Conservation (phyloP, 129 eudicot genomes). For the Solidago caesia region DNA sequence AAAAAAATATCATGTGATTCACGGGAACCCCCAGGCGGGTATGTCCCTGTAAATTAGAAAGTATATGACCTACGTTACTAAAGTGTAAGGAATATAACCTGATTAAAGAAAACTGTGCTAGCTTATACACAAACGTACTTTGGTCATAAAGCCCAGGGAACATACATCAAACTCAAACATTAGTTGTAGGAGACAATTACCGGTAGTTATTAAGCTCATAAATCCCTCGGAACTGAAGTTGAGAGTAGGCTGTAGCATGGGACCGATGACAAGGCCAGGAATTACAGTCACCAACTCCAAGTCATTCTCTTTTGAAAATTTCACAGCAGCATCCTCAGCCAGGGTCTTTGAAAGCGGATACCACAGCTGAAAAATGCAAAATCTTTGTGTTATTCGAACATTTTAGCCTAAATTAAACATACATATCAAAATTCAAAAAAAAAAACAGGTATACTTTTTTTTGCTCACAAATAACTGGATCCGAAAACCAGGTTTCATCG, state of each 20-base stretch:
- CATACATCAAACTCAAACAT: not conserved
- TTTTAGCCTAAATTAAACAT: not conserved
- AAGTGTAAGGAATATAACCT: too few species aligned
- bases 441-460: constrained; percentile 16
- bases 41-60: too few species aligned
- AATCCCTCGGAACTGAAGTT: constrained; percentile 31
- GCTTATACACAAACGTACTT: too few species aligned
- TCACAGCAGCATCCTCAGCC: constrained; percentile 48
- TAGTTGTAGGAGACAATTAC: constrained; percentile 5
- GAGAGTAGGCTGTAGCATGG: constrained; percentile 44
- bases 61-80: too few species aligned
- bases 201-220: constrained; percentile 16
- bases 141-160: too few species aligned
- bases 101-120: too few species aligned
- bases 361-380: constrained; percentile 27
- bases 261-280: constrained; percentile 39
- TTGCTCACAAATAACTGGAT: constrained; percentile 36
- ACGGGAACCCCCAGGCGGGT: too few species aligned
- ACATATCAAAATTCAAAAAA: not conserved
- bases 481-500: constrained; percentile 65
- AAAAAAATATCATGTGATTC: too few species aligned
- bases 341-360: constrained; percentile 40
- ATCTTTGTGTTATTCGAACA: not conserved
- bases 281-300: constrained; percentile 37
- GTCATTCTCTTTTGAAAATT: constrained; percentile 40